A percentile compares a stretch with the other conserved stretches of the same genome.
Conservation (phyloP, 371 early-diverging fungal species). For the Blakeslea trispora region DNA sequence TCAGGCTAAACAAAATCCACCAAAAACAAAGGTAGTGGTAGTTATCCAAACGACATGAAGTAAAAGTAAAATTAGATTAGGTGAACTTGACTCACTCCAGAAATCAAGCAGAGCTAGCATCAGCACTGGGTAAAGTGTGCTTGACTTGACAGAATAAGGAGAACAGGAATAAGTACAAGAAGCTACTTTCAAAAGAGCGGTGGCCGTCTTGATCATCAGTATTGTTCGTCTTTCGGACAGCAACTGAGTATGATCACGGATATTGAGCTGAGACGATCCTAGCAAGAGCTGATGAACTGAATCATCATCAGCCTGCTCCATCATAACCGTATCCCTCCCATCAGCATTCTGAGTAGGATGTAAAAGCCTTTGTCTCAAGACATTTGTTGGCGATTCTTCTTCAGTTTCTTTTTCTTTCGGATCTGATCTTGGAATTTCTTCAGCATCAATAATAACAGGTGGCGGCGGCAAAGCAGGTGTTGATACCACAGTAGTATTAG, state of each 20-base stretch:
- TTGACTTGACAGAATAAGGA: constrained; percentile 40
- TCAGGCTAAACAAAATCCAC: constrained; percentile 25
- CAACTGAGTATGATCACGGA: background rate
- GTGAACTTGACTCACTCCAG: constrained; percentile 30
- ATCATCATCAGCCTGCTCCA: background rate
- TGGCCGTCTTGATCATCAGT: constrained; percentile 26
- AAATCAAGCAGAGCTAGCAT: constrained; percentile 46
- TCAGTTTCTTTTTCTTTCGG: no score
- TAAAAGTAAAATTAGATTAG: constrained; percentile 16
- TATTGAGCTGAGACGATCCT: constrained; percentile 9
- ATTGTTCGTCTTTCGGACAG: constrained; percentile 10
- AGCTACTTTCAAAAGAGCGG: constrained; percentile 38
- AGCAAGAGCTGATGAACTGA: constrained; percentile 4
- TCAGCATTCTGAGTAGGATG: constrained; percentile 2
- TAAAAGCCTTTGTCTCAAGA: constrained; percentile 10
- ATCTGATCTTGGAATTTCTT: no score
- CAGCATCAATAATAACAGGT: no score
- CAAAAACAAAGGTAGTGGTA: constrained; percentile 10
- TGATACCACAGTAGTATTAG: no score
- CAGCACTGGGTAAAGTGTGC: constrained; percentile 38
- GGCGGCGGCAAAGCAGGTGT: background rate
- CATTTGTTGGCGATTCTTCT: no score
- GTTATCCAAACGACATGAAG: constrained; percentile 24
- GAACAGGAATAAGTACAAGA: constrained; percentile 47
- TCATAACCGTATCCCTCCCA: constrained; percentile 3